Evolutionary conservation across 257 asterid species (phyloP).

Genomic region (Salvia rosmarinus): DNA sequence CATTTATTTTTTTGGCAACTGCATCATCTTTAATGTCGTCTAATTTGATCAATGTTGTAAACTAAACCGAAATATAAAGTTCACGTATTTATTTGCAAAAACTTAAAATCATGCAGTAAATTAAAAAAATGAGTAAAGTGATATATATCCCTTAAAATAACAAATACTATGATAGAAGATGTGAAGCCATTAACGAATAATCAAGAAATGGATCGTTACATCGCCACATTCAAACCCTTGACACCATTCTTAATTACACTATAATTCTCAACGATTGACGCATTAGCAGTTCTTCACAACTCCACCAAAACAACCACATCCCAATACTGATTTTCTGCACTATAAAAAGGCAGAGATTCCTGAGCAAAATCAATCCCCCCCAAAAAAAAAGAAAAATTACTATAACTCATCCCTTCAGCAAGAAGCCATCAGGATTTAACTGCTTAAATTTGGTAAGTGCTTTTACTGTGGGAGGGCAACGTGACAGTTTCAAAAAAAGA

Average conservation of each 20-base stretch:
- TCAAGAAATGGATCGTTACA: slow-evolving; percentile 1
- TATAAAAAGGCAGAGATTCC: slow-evolving; percentile 44
- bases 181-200: too few species aligned
- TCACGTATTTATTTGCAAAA: too few species aligned
- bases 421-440: slow-evolving; percentile 33
- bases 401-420: slow-evolving; percentile 22
- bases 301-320: slow-evolving; percentile 28
- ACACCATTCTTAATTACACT: slow-evolving; percentile 19
- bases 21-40: too few species aligned
- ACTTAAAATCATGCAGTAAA: too few species aligned
- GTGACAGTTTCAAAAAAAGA: slow-evolving; percentile 18
- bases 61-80: too few species aligned
- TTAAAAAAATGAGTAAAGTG: too few species aligned
- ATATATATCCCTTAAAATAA: background rate
- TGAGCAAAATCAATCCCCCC: too few species aligned
- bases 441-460: slow-evolving; percentile 46
- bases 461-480: slow-evolving; percentile 32
- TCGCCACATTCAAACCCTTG: slow-evolving; percentile 25
- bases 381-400: slow-evolving; percentile 38
- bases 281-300: background rate
- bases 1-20: too few species aligned
- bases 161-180: too few species aligned
- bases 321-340: slow-evolving; percentile 44
- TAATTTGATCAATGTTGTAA: too few species aligned
- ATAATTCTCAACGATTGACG: background rate